Percentiles rank a stretch among this genome's conserved stretches.
Evolutionary conservation across 768 basidiomycete genomes (phyloP).

Genomic region (Lentinula lateritia): DNA sequence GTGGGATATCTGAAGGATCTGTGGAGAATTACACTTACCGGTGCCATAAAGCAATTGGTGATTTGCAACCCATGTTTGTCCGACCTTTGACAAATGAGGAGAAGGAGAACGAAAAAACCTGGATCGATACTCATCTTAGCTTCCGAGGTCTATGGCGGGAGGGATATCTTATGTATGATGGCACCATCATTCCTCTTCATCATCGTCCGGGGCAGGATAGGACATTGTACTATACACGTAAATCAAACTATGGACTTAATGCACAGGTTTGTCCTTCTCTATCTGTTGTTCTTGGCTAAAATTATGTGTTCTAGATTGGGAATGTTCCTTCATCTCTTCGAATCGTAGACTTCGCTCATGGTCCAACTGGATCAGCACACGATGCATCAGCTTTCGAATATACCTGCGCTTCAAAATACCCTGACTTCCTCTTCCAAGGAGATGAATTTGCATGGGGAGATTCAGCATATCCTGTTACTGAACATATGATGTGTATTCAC

Average conservation of each 20-base stretch:
- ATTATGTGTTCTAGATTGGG: constrained; percentile 21
- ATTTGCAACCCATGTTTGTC: constrained; percentile 25
- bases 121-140: constrained; percentile 26
- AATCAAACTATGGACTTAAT: constrained; percentile 31
- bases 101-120: constrained; percentile 28
- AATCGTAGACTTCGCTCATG: constrained; percentile 27
- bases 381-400: constrained; percentile 27
- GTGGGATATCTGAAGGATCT: constrained; percentile 23
- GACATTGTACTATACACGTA: constrained; percentile 28
- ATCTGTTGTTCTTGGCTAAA: background rate
- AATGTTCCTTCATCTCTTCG: constrained; percentile 23
- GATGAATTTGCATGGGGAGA: constrained; percentile 19
- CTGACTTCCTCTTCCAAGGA: constrained; percentile 18
- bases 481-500: constrained; percentile 23
- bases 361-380: constrained; percentile 26
- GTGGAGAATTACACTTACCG: constrained; percentile 23
- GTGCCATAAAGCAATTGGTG: constrained; percentile 12
- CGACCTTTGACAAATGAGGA: constrained; percentile 21
- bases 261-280: constrained; percentile 20
- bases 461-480: constrained; percentile 23
- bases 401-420: constrained; percentile 19
- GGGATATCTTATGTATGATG: constrained; percentile 30
- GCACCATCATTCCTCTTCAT: constrained; percentile 12
- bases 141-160: constrained; percentile 23
- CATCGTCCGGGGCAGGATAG: constrained; percentile 19